Conservation (phyloP, 352 stramenopile species). For the Phytophthora tubulina region DNA sequence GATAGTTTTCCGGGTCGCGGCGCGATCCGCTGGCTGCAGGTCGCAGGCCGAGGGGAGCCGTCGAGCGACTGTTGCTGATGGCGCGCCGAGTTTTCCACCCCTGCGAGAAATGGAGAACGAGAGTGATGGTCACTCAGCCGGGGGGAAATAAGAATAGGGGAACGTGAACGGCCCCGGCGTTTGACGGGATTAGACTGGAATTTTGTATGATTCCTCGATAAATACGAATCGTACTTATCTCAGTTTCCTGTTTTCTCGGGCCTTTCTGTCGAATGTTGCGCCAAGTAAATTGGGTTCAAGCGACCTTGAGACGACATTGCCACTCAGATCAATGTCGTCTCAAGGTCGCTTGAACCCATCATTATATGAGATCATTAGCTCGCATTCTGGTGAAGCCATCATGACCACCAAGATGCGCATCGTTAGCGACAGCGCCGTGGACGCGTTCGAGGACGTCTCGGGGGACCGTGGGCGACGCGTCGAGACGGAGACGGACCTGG, state of each 20-base stretch:
- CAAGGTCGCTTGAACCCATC: too few relatives aligned
- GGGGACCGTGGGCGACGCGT: slow-evolving; percentile 56
- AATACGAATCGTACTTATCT: too few relatives aligned
- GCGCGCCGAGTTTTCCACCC: slow-evolving; percentile 25
- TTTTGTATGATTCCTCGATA: too few relatives aligned
- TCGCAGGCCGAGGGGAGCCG: slow-evolving; percentile 27
- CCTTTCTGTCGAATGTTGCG: too few relatives aligned
- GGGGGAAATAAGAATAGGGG: too few relatives aligned
- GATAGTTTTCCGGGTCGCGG: slow-evolving; percentile 47
- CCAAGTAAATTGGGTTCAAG: too few relatives aligned
- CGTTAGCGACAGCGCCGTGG: slow-evolving; percentile 6
- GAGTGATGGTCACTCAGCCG: not conserved
- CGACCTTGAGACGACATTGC: too few relatives aligned
- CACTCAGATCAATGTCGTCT: too few relatives aligned
- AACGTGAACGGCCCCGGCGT: too few relatives aligned
- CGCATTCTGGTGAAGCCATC: not conserved
- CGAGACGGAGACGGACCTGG: slow-evolving; percentile 30
- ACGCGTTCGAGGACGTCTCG: slow-evolving; percentile 17
- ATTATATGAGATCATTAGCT: too few relatives aligned
- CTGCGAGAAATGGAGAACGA: slow-evolving; percentile 30
- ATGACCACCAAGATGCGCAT: slow-evolving; percentile 35
- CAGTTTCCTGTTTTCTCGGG: too few relatives aligned
- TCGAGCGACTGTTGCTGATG: slow-evolving; percentile 38
- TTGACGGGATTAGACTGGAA: too few relatives aligned
- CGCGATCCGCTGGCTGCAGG: slow-evolving; percentile 13